Evolutionary conservation across 139 green algal genomes (phyloP), one percentile per base, ranked within the genome.

Genomic region (Yamagishiella unicocca): DNA sequence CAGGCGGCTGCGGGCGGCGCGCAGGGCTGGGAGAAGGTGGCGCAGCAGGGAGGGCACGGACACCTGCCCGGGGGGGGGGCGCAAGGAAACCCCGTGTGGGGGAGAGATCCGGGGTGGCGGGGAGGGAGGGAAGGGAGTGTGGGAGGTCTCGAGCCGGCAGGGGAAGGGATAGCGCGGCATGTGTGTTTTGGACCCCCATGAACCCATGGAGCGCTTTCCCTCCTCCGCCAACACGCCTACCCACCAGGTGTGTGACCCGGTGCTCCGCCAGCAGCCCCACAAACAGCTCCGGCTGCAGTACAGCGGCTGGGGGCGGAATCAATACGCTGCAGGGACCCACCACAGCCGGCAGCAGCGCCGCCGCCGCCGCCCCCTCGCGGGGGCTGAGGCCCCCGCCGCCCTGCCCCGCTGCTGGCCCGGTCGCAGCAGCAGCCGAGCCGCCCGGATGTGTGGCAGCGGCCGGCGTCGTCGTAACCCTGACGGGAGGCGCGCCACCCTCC

Each of bases 201-300:
- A 12, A 58, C 50, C 50, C 50, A 12, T 58, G 50, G 12, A 58
- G 50, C 50, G 12, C 50, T 17, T 12, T 17, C 58, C 14, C 58
- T 22, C 58, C 58, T 6, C 58, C 58, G 17, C 58, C 58, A 14
- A 31, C 58, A 29, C 58, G 6, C 58, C 17, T 61, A 43, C 78
- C 24, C 29, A 90, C 84, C 55, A 96, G 37, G 78, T 96, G 94
- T 3, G 94, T 95, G 6, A 94, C 85, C 0, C 42, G n/a, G 50
- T 92, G 81, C 5, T 58, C 35, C 12, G 46, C 78, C 33, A 96
- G 84, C 42, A 64, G 25, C 37, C 37, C 53, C 42, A 93, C 71
- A 14, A 95, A 75, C 24, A 35, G 31, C 8, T 72, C 61, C 29
- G 81, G 68, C 24, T 83, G 66, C 38, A 81, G 67, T 19, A 76